phyloP scores from a whole-genome alignment of 441 rosid genomes.

The Syzygium syzygioides region DNA sequence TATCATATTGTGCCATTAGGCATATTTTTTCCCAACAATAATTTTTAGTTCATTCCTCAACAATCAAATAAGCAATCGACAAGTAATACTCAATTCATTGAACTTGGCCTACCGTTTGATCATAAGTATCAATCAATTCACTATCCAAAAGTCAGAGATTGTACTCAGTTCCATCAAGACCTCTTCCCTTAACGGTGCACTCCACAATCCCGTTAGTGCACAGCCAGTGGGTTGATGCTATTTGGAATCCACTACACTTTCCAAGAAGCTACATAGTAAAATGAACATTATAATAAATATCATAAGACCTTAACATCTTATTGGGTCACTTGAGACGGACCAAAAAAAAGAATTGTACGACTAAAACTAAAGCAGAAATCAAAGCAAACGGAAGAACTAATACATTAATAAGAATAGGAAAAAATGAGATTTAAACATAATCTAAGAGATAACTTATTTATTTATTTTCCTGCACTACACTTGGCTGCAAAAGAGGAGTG shows the following conservation, averaged over 20 bases:
- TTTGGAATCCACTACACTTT: slow-evolving; percentile 93
- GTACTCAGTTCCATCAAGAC: slow-evolving; percentile 92
- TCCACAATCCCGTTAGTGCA: slow-evolving; percentile 99
- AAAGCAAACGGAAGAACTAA: neutral
- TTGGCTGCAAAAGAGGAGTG: neutral
- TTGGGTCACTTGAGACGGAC: neutral
- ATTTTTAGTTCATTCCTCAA: neutral
- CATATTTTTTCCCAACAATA: neutral
- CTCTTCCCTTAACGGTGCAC: slow-evolving; percentile 81
- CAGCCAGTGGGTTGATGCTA: slow-evolving; percentile 88
- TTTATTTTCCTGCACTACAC: neutral
- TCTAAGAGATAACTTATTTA: neutral
- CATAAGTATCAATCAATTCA: slow-evolving; percentile 96
- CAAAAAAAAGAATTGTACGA: neutral
- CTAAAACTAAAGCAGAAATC: neutral
- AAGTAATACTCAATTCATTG: neutral
- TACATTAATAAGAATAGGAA: neutral
- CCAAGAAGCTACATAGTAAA: slow-evolving; percentile 73
- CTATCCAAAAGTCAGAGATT: slow-evolving; percentile 82
- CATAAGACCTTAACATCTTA: neutral
- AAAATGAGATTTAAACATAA: neutral
- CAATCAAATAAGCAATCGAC: neutral
- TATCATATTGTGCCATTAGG: neutral
- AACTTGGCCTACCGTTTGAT: slow-evolving; percentile 61
- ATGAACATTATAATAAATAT: neutral